Evolutionary conservation across 2,329 filamentous ascomycete genomes (phyloP), one percentile per base, ranked within the genome.

Genomic region (Blastomyces silverae): DNA sequence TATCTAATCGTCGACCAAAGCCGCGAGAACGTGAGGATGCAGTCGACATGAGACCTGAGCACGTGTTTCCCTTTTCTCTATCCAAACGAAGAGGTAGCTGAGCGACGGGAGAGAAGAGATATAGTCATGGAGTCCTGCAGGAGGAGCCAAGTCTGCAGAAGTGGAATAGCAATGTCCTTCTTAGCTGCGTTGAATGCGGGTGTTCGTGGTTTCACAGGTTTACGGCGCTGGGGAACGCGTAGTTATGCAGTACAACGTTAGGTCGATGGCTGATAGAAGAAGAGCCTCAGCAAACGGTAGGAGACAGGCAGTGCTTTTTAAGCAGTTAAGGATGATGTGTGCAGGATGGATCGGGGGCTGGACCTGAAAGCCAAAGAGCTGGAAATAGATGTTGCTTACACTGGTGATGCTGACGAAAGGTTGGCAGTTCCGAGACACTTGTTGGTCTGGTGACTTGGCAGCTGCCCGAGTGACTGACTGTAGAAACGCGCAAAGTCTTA

Each of bases 1-100:
- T 80, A 69, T 80, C 78, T 64, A 80, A 73, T 71, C 79, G 78
- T 74, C 78, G 75, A 70, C 77, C 77, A 68, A 80, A 72, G 72
- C 78, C 77, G 74, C 76, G 74, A 69, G 79, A 79, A 62, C 77
- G 77, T 62, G 67, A 76, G 65, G 79, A 80, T 71, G 79, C 76
- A 67, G 77, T 79, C 74, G 80, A 81, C 80, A 82, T 82, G 52
- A 63, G 62, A 58, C 50, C 50, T 28, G 37, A 22, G 53, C 62
- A 63, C 28, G 37, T 28, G 64, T 59, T 37, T 70, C 13, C 20
- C 31, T n/a, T n/a, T 65, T 68, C 64, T 70, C 66, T 70, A 68
- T 70, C 69, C 67, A 67, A 66, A 69, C 70, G 65, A 68, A 69
- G 67, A 64, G 66, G 68, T 64, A 66, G 69, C 70, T 61, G 67